phyloP scores from a whole-genome alignment of 192 early-diverging fungal genomes.

The Coemansia sp. region DNA sequence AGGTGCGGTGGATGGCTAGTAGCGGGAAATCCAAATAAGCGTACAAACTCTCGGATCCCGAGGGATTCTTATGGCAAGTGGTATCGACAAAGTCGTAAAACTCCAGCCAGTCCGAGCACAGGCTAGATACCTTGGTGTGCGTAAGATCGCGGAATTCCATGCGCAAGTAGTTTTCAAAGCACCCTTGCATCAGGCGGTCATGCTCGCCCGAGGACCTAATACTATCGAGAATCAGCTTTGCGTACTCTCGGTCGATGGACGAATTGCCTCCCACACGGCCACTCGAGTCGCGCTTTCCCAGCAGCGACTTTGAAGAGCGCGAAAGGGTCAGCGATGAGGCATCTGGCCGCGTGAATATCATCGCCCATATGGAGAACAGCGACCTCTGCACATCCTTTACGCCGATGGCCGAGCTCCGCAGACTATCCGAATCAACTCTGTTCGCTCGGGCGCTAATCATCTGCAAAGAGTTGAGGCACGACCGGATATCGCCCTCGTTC shows the following conservation, averaged over 20 bases:
- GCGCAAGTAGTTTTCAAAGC: slow-evolving; percentile 86
- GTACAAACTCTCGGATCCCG: slow-evolving; percentile 55
- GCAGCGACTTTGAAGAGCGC: slow-evolving; percentile 5
- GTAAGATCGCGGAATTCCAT: slow-evolving; percentile 77
- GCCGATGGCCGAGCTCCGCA: slow-evolving; percentile 58
- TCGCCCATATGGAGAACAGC: slow-evolving; percentile 79
- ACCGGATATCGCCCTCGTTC: slow-evolving; percentile 83
- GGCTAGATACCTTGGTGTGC: slow-evolving; percentile 62
- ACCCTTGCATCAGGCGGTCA: slow-evolving; percentile 86
- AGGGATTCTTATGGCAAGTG: slow-evolving; percentile 13
- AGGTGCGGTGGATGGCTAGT: slow-evolving; percentile 75
- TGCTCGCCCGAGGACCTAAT: slow-evolving; percentile 66
- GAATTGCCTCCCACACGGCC: neutral
- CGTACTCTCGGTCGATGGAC: slow-evolving; percentile 15
- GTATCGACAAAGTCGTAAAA: slow-evolving; percentile 77
- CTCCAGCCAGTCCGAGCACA: slow-evolving; percentile 68
- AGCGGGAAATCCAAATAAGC: slow-evolving; percentile 71
- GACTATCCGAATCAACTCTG: slow-evolving; percentile 49
- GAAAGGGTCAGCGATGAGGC: slow-evolving; percentile 13
- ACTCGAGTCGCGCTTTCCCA: slow-evolving; percentile 11
- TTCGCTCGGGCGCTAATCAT: slow-evolving; percentile 14
- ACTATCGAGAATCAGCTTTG: slow-evolving; percentile 51
- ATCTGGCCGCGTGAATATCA: slow-evolving; percentile 64
- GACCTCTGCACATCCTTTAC: slow-evolving; percentile 79
- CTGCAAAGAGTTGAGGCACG: slow-evolving; percentile 87